phyloP scores from a whole-genome alignment of 768 basidiomycete genomes.

The Suillus decipiens region DNA sequence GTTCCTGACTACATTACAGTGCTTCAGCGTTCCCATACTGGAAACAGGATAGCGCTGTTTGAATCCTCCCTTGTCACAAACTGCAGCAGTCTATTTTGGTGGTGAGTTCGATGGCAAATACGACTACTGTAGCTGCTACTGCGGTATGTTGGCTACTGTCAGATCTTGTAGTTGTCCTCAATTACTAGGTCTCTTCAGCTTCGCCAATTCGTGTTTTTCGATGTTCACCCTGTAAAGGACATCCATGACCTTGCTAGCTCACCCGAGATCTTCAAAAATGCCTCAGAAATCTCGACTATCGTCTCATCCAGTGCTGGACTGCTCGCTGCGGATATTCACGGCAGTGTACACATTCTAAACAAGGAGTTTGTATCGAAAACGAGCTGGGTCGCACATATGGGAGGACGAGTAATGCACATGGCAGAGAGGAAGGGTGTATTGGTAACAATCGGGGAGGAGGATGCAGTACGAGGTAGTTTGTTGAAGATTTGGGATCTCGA shows the following conservation, averaged over 20 bases:
- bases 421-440: constrained; percentile 77
- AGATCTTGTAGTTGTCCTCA: neutral
- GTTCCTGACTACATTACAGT: neutral
- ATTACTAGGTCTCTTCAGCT: constrained; percentile 50
- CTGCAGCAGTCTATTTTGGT: neutral
- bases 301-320: constrained; percentile 64
- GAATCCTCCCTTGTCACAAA: neutral
- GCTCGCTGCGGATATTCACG: constrained; percentile 84
- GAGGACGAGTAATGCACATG: constrained; percentile 86
- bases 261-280: constrained; percentile 78
- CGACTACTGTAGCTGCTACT: constrained; percentile 7
- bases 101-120: neutral
- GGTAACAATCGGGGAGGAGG: constrained; percentile 93
- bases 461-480: constrained; percentile 60
- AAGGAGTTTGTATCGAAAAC: constrained; percentile 67
- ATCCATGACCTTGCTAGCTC: constrained; percentile 70
- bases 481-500: constrained; percentile 91
- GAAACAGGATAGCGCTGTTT: neutral
- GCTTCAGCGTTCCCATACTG: neutral
- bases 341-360: constrained; percentile 76
- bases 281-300: constrained; percentile 75
- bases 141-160: constrained; percentile 19
- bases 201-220: constrained; percentile 91
- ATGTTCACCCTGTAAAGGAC: constrained; percentile 74
- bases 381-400: constrained; percentile 80